Evolutionary conservation across 495 filamentous ascomycete genomes (phyloP).

Genomic region (Penicillium lividum): DNA sequence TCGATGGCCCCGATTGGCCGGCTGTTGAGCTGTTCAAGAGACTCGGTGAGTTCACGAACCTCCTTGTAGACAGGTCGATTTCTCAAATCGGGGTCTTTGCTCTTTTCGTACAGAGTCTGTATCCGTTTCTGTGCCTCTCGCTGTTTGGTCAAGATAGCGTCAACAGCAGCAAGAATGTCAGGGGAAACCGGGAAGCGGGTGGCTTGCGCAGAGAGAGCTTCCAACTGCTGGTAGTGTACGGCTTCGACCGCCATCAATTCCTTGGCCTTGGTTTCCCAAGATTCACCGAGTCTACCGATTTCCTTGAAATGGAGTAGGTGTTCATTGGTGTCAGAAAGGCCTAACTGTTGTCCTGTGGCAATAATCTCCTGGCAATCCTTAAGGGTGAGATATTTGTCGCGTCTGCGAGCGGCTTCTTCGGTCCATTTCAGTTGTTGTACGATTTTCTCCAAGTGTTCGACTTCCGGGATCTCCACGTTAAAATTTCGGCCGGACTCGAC

Average conservation of each 20-base stretch:
- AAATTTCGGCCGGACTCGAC: conserved; percentile 84
- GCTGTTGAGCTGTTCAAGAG: conserved; percentile 82
- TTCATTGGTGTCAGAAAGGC: conserved; percentile 75
- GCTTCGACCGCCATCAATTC: conserved; percentile 88
- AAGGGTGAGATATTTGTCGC: conserved; percentile 63
- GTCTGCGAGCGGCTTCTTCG: conserved; percentile 68
- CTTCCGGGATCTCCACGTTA: conserved; percentile 92
- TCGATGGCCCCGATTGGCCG: conserved; percentile 90
- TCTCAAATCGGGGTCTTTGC: conserved; percentile 68
- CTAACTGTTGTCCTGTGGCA: conserved; percentile 69
- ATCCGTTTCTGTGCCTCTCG: conserved; percentile 91
- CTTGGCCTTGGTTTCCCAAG: conserved; percentile 93
- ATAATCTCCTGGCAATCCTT: conserved; percentile 79
- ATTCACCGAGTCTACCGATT: conserved; percentile 70
- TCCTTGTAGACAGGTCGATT: conserved; percentile 89
- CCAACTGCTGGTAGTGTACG: conserved; percentile 91
- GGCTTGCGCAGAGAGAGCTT: conserved; percentile 81
- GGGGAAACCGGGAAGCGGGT: conserved; percentile 75
- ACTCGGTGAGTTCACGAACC: conserved; percentile 84
- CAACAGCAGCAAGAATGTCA: conserved; percentile 79
- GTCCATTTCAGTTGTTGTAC: conserved; percentile 89
- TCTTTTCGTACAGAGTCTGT: conserved; percentile 72
- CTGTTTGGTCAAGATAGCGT: conserved; percentile 93
- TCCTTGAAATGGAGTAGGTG: conserved; percentile 74
- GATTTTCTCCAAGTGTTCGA: conserved; percentile 77